Evolutionary conservation across 768 basidiomycete species (phyloP).

Genomic region (Rhizopogon vesiculosus): DNA sequence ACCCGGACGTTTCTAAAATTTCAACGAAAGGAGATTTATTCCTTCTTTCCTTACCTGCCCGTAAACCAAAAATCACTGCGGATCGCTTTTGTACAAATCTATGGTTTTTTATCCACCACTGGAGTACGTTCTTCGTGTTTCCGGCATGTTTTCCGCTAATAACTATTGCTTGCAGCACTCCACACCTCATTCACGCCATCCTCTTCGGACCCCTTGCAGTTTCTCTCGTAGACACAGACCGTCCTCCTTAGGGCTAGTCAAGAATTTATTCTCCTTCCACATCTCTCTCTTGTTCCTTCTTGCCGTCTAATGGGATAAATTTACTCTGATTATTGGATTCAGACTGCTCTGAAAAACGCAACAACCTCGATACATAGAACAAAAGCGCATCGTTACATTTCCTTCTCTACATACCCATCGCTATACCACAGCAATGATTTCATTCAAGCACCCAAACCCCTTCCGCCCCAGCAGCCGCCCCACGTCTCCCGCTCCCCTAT

Average conservation of each 20-base stretch:
- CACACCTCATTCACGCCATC: constrained; percentile 41
- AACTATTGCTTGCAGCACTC: constrained; percentile 13
- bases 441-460: constrained; percentile 63
- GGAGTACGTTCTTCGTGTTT: constrained; percentile 18
- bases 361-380: constrained; percentile 4
- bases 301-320: constrained; percentile 40
- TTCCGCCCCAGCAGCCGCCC: constrained; percentile 62
- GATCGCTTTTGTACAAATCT: constrained; percentile 34
- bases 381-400: background rate
- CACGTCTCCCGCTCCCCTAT: constrained; percentile 49
- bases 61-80: constrained; percentile 5
- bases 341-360: constrained; percentile 29
- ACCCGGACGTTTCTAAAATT: background rate
- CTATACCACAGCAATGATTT: constrained; percentile 39
- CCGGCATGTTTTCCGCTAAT: background rate
- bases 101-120: constrained; percentile 45
- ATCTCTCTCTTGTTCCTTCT: constrained; percentile 4
- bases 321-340: constrained; percentile 27
- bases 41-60: constrained; percentile 2
- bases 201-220: constrained; percentile 59
- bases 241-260: constrained; percentile 62
- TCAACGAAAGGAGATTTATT: constrained; percentile 9
- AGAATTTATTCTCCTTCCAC: constrained; percentile 13
- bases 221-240: constrained; percentile 63
- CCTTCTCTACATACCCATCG: constrained; percentile 6